Base-by-base conservation (phyloP, 495 filamentous ascomycete genomes). In the Penicillium malachiteum region DNA sequence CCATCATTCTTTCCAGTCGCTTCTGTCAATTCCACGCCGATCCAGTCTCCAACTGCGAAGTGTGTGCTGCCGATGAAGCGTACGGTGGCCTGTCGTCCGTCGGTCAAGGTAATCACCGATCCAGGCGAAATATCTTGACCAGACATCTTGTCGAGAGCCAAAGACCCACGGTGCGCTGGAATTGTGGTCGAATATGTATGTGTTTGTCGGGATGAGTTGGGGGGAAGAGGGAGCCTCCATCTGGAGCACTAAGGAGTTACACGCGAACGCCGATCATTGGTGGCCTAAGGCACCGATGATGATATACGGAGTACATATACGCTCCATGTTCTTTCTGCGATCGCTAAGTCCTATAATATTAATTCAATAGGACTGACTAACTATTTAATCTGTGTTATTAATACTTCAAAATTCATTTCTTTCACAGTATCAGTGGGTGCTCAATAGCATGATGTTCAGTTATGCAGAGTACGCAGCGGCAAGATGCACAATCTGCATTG, bases 1-100 rank as follows among this genome's bases (percentile, higher is more conserved):
- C 94, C 94, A 79, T 98, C 91, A 64, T 98, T 97, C 74, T 98
- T 97, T 10, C 94, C 94, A 10, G 78, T 81, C n/a, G 83, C 75
- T 35, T 88, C 87, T 39, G 89, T 85, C 55, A 98, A 81, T 78
- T 96, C 92, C 43, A 97, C 80, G 48, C 94, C 94, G 48, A 96
- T 76, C 91, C 93, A 98, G 30, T 90, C 87, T 50, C 92, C 95
- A 3, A 70, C 66, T 33, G 90, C 84, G 70, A 97, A 96, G 55
- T 81, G 73, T 26, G 92, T 89, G 42, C 79, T 76, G 57, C 94
- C 94, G 56, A 90, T 71, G 69, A 86, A 98, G 62, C 90, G 89
- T 42, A 97, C 80, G 55, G 81, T 85, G 61, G 79, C 94, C 51
- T 79, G 79, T 57, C 87, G 88, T 65, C 90, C 90, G 67, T 96